Conservation (phyloP, 257 asterid species). For the Leptodermis oblonga region DNA sequence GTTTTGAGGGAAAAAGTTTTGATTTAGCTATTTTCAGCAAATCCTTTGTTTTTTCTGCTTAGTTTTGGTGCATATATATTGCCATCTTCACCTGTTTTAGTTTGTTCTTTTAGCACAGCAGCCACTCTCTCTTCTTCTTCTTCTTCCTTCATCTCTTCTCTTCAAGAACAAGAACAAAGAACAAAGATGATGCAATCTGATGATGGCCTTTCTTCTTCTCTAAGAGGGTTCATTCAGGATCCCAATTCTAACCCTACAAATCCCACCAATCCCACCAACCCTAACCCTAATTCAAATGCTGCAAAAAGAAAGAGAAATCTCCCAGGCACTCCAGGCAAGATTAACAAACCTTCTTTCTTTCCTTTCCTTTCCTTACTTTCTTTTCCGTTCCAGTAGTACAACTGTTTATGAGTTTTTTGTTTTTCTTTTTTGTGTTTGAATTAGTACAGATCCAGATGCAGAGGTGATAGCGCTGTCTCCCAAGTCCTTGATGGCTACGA, state of each 20-base stretch:
- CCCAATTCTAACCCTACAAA: slow-evolving; percentile 28
- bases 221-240: slow-evolving; percentile 65
- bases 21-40: slow-evolving; percentile 44
- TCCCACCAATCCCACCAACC: slow-evolving; percentile 20
- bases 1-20: slow-evolving; percentile 25
- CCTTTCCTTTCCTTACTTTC: not conserved
- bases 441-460: slow-evolving; percentile 83
- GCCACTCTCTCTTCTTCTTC: not conserved
- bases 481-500: slow-evolving; percentile 85
- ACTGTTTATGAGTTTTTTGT: too few relatives aligned
- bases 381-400: too few relatives aligned
- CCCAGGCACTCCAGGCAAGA: slow-evolving; percentile 80
- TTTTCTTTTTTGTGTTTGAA: not conserved
- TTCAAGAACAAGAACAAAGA: not conserved
- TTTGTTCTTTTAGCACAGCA: slow-evolving; percentile 14
- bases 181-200: slow-evolving; percentile 71
- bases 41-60: slow-evolving; percentile 31
- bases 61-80: slow-evolving; percentile 11
- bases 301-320: slow-evolving; percentile 74
- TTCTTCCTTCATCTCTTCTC: not conserved
- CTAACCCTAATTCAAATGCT: slow-evolving; percentile 42
- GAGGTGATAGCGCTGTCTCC: slow-evolving; percentile 90
- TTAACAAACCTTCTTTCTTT: not conserved
- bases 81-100: slow-evolving; percentile 13
- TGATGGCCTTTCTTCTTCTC: slow-evolving; percentile 59